Evolutionary conservation across 2,329 filamentous ascomycete genomes (phyloP), one percentile per base, ranked within the genome.

Genomic region (Cadophora sp.): DNA sequence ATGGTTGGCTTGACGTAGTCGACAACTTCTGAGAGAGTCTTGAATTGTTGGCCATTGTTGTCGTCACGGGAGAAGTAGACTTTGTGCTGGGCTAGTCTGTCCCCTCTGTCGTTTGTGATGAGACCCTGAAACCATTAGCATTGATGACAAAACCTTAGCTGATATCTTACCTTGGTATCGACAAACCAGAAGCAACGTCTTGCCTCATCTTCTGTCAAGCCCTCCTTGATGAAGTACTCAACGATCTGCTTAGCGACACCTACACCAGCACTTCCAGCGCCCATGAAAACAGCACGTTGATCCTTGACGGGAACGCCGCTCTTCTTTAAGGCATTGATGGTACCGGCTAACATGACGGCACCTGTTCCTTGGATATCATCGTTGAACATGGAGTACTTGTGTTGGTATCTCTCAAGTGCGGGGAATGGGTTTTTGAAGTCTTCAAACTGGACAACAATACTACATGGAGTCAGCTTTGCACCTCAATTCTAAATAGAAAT

Each of bases 341-440:
- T 89, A 2, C 91, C 93, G 0, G 93, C 93, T 0, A 97, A 83
- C 0, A 93, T 95, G 1, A 97, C 93, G 66, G 92, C 94, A 0
- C 93, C 94, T 0, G 93, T 97, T 0, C 93, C 93, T 77, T 96
- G 93, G 0, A 97, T 89, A 77, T 97, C 93, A 68, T 97, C 93
- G 74, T 97, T 97, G 83, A 97, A 96, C 78, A 92, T 96, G 0
- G 93, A 84, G n/a, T 94, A 89, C 63, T 91, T 77, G 0, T 89
- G 83, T 2, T 89, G 87, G 74, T 95, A 96, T 58, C 84, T 86
- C 67, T 96, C 91, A 0, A 97, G 83, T 0, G 92, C 67, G 43
- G 74, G 73, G 65, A 74, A 77, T 11, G 75, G 75, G 61, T 76
- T 91, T 83, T 92, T 92, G 83, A 91, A 92, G 74, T 92, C 90